Conservation (phyloP, 768 basidiomycete species). For the Leccinum variicolor region DNA sequence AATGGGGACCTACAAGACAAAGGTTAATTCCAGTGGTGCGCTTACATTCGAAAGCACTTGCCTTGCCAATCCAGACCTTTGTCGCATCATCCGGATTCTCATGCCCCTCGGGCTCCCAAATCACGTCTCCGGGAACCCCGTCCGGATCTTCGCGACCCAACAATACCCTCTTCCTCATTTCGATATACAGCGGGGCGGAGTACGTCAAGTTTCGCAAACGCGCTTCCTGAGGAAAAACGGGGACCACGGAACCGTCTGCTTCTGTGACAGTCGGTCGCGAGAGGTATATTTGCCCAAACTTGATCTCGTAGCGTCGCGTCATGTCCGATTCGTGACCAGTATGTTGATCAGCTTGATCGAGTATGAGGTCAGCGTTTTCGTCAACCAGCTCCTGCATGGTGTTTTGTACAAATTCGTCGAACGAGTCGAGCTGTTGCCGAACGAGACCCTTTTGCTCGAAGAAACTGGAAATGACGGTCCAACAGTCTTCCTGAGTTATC, state of each 20-base stretch:
- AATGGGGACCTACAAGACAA: constrained; percentile 75
- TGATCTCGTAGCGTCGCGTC: constrained; percentile 93
- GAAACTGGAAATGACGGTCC: constrained; percentile 94
- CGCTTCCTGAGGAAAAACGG: constrained; percentile 96
- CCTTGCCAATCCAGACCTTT: constrained; percentile 96
- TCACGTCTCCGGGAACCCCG: constrained; percentile 74
- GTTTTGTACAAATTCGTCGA: constrained; percentile 98
- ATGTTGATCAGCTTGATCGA: constrained; percentile 96
- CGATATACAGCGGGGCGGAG: constrained; percentile 92
- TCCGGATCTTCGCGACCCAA: constrained; percentile 79
- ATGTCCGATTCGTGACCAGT: constrained; percentile 80
- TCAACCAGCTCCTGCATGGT: constrained; percentile 99
- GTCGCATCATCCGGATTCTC: constrained; percentile 60
- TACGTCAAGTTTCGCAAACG: constrained; percentile 93
- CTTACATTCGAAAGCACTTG: constrained; percentile 31
- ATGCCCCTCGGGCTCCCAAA: constrained; percentile 73
- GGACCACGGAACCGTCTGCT: constrained; percentile 89
- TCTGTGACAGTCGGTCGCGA: constrained; percentile 94
- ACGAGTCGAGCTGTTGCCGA: constrained; percentile 95
- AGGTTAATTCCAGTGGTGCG: constrained; percentile 11
- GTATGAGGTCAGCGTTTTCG: constrained; percentile 90
- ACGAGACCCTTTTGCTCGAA: constrained; percentile 98
- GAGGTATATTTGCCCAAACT: constrained; percentile 96
- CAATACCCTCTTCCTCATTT: constrained; percentile 86
- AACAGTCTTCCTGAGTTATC: constrained; percentile 91